phyloP scores from a whole-genome alignment of 129 eudicot species.

The Arctium minus region DNA sequence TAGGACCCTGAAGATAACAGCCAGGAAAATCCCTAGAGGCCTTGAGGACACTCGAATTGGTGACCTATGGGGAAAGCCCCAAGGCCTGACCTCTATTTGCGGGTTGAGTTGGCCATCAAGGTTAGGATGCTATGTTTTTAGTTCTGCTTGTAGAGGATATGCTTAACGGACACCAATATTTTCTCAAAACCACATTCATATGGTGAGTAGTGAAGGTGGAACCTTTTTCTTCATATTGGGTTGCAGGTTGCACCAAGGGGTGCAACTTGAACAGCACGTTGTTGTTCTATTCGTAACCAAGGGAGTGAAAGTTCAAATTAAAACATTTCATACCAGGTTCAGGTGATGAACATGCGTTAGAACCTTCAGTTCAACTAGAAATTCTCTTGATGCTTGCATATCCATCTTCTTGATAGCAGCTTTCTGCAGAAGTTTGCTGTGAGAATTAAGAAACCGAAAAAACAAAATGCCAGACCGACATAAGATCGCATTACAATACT shows the following conservation, averaged over 20 bases:
- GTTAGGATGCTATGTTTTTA: background rate
- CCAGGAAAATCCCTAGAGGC: too few relatives aligned
- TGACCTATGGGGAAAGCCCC: background rate
- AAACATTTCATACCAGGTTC: constrained; percentile 64
- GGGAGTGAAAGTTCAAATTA: background rate
- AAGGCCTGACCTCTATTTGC: background rate
- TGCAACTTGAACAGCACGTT: background rate
- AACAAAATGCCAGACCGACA: background rate
- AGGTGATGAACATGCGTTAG: constrained; percentile 95
- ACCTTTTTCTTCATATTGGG: background rate
- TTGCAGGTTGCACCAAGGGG: background rate
- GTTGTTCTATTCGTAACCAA: background rate
- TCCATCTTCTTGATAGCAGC: constrained; percentile 98
- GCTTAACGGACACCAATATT: background rate
- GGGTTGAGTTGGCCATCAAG: background rate
- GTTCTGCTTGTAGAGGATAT: background rate
- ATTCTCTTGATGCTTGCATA: constrained; percentile 90
- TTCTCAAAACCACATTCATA: background rate
- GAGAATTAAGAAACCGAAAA: background rate
- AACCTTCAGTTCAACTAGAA: constrained; percentile 85
- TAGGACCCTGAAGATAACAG: too few relatives aligned
- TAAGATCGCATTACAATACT: background rate
- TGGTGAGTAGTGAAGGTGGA: background rate
- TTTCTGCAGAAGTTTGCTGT: constrained; percentile 45
- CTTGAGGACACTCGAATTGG: background rate